Evolutionary conservation across 129 eudicot genomes (phyloP).

Genomic region (Flaveria linearis): DNA sequence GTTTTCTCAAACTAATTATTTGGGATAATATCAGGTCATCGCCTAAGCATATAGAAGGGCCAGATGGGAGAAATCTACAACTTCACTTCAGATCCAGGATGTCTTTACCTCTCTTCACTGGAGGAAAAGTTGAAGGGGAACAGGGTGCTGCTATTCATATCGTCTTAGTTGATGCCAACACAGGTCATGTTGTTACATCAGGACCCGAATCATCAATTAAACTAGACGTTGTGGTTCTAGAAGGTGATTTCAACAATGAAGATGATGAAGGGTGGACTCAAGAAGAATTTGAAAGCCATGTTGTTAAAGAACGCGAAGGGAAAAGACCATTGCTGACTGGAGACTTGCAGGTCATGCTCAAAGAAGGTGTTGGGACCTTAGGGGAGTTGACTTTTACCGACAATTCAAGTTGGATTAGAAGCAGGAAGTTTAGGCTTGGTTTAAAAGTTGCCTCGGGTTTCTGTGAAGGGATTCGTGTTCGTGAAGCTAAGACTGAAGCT

Average conservation of each 20-base stretch:
- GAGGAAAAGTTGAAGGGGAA: constrained; percentile 97
- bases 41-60: constrained; percentile 84
- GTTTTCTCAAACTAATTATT: neutral
- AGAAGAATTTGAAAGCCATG: constrained; percentile 83
- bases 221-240: constrained; percentile 80
- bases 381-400: constrained; percentile 90
- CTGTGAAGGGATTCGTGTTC: constrained; percentile 74
- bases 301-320: constrained; percentile 93
- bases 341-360: constrained; percentile 68
- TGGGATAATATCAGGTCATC: constrained; percentile 54
- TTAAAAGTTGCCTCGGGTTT: constrained; percentile 75
- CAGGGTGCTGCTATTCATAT: constrained; percentile 87
- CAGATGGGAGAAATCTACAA: constrained; percentile 81
- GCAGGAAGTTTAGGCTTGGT: constrained; percentile 88
- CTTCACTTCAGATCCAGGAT: constrained; percentile 72
- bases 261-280: constrained; percentile 82
- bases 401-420: constrained; percentile 93
- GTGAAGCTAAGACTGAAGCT: constrained; percentile 93
- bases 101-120: constrained; percentile 86
- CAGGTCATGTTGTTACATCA: constrained; percentile 68
- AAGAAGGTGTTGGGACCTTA: constrained; percentile 90
- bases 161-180: constrained; percentile 64
- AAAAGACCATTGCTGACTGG: constrained; percentile 81
- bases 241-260: constrained; percentile 92
- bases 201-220: constrained; percentile 76